Evolutionary conservation across 345 rosid genomes (phyloP), one percentile per base, ranked within the genome.

Genomic region (Eucalyptus guilfoylei): DNA sequence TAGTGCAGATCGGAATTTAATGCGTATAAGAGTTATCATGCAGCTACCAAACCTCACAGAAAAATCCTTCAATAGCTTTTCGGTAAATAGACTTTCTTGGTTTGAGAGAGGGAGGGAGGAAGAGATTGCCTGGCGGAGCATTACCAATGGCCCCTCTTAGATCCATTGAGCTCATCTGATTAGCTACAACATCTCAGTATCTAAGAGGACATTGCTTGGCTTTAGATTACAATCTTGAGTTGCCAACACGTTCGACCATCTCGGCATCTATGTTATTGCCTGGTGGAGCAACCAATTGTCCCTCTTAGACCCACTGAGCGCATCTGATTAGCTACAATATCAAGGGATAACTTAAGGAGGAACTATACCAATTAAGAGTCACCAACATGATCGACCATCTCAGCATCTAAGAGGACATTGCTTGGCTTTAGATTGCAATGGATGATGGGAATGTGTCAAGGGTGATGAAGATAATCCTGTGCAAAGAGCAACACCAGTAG

Each of bases 171-270:
- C 34, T 62, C 69, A 62, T 62, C 1, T 0, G 34, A 30, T 62
- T 62, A 13, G 34, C 69, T 62, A 62, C 8, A 6, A 14, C 14
- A 60, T 60, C n/a, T 45, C 47, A 3, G 47, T 11, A 45, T 45
- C 47, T 9, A 45, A 45, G 47, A 45, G 47, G 47, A 45, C 47
- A 45, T 45, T 45, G 47, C 10, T 45, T 45, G 47, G 47, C 47
- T 45, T 45, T 45, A 45, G 47, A 45, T 45, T 45, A 11, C 69
- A 28, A 62, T 62, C 69, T 14, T 0, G n/a, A 62, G 16, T 62
- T 0, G 0, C 17, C 5, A 3, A 62, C 69, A 62, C 14, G 0
- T 6, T n/a, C 5, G 0, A 62, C 69, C 34, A 6, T 13, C 32
- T 62, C 3, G 0, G 15, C 34, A 62, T 62, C 69, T 13, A 62